These are phyloP conservation scores for Colletotrichum orchidophilum DNA, from an alignment of 2,329 filamentous ascomycete species.

Conservation along the genomic window DNA sequence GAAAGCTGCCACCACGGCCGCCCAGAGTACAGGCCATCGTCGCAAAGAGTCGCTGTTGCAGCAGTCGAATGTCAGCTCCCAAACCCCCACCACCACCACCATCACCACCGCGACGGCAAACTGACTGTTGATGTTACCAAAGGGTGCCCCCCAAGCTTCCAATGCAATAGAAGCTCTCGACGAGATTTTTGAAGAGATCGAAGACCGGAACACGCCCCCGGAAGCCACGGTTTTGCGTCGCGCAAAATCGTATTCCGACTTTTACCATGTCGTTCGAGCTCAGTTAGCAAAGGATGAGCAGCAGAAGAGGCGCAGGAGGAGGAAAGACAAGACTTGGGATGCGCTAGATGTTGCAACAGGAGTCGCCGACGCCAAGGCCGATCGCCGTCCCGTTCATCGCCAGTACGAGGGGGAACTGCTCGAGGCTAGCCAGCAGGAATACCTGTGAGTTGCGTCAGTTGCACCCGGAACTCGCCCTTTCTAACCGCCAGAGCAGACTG, in stretches of 20 bases:
- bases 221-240: slow-evolving; percentile 72
- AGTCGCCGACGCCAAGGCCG: slow-evolving; percentile 35
- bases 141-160: slow-evolving; percentile 64
- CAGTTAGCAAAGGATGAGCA: slow-evolving; percentile 63
- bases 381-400: slow-evolving; percentile 49
- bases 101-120: slow-evolving; percentile 33
- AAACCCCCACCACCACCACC: background rate
- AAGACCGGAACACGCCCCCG: slow-evolving; percentile 68
- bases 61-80: slow-evolving; percentile 66
- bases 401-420: slow-evolving; percentile 76
- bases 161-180: slow-evolving; percentile 65
- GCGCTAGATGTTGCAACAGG: slow-evolving; percentile 53
- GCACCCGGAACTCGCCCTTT: background rate
- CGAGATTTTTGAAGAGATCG: slow-evolving; percentile 66
- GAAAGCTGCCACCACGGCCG: slow-evolving; percentile 54
- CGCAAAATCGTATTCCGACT: slow-evolving; percentile 82
- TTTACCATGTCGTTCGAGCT: slow-evolving; percentile 71
- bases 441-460: slow-evolving; percentile 66
- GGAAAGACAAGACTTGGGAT: slow-evolving; percentile 57
- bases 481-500: slow-evolving; percentile 54
- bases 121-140: slow-evolving; percentile 23
- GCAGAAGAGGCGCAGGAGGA: slow-evolving; percentile 49
- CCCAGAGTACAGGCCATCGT: slow-evolving; percentile 62
- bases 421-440: slow-evolving; percentile 85
- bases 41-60: slow-evolving; percentile 77